Evolutionary conservation across 768 basidiomycete species (phyloP).

Genomic region (Leccinum sublutescens): DNA sequence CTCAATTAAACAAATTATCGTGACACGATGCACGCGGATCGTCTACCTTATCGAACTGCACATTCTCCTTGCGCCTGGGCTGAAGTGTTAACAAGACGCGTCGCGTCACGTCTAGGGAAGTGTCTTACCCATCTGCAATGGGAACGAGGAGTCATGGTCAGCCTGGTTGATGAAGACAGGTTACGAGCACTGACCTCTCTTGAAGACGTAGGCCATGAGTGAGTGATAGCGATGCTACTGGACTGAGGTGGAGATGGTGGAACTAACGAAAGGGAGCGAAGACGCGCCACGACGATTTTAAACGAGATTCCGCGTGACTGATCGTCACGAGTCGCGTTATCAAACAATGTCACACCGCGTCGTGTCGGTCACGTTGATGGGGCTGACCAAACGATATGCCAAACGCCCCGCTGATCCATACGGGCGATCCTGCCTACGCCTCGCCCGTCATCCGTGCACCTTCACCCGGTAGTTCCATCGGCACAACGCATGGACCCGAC

Average conservation of each 20-base stretch:
- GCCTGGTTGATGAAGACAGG: background rate
- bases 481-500: constrained; percentile 46
- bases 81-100: constrained; percentile 23
- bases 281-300: constrained; percentile 34
- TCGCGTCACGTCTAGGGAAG: constrained; percentile 12
- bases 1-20: constrained; percentile 16
- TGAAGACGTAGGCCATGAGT: constrained; percentile 53
- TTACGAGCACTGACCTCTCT: constrained; percentile 45
- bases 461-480: constrained; percentile 47
- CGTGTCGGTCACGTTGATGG: constrained; percentile 3
- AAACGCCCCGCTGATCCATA: constrained; percentile 30
- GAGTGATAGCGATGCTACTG: constrained; percentile 1
- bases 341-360: constrained; percentile 36
- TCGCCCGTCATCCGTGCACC: constrained; percentile 45
- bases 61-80: constrained; percentile 79
- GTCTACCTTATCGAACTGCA: constrained; percentile 88
- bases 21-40: constrained; percentile 8
- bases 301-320: constrained; percentile 26
- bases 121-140: constrained; percentile 46
- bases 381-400: constrained; percentile 20
- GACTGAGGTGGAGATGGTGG: constrained; percentile 23
- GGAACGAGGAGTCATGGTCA: constrained; percentile 10
- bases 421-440: constrained; percentile 40
- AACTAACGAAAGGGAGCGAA: constrained; percentile 12
- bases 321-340: constrained; percentile 29